These are phyloP conservation scores for Zea mays DNA, from an alignment of 176 grass and related monocot species.

Conservation along the genomic window Zm-B73-REFERENCE-NAM-5.0 NC_050102.1:176917001-176917500, in stretches of 20 bases:
- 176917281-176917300: not conserved
- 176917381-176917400: not conserved
- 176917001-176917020: too few relatives aligned
- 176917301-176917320: slow-evolving; percentile 4
- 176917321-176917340: not conserved
- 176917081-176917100: too few relatives aligned
- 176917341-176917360: slow-evolving; percentile 4
- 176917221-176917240: not conserved
- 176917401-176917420: not conserved
- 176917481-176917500: too few relatives aligned
- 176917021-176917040: too few relatives aligned
- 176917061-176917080: too few relatives aligned
- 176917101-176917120: too few relatives aligned
- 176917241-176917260: slow-evolving; percentile 8
- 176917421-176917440: not conserved
- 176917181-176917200: too few relatives aligned
- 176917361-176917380: slow-evolving; percentile 14
- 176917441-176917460: not conserved
- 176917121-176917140: too few relatives aligned
- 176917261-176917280: slow-evolving; percentile 15
- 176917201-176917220: not conserved
- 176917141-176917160: too few relatives aligned
- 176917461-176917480: too few relatives aligned
- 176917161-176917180: too few relatives aligned
- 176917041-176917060: too few relatives aligned